Evolutionary conservation across 1,139 yeast species (phyloP), one percentile per base, ranked within the genome.

Genomic region (Eremothecium coryli): DNA sequence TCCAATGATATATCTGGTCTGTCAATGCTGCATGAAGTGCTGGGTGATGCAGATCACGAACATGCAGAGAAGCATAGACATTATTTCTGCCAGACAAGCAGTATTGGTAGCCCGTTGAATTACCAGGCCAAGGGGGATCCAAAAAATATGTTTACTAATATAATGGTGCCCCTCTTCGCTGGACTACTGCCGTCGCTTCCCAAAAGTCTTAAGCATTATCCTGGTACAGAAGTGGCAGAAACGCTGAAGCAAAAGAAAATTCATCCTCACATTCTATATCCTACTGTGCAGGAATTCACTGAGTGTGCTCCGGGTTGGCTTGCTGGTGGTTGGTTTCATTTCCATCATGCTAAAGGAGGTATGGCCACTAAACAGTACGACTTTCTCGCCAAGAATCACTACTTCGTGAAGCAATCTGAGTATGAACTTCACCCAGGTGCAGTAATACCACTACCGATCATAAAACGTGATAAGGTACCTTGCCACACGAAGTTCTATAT

Each of bases 311-410:
- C 65, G 11, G 77, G 78, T 1, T 63, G 59, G 44, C 50, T 53
- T 2, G 65, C 76, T 2, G 79, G 81, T 1, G 68, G 66, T 13
- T 77, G 81, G 45, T 59, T 76, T 13, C 77, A 73, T 51, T 73
- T 66, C 45, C 65, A 70, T 22, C 61, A 62, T 35, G 33, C 43
- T 1, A 45, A 45, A n/a, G 45, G 43, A 11, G 57, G 55, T 2
- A 35, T 37, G 8, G 36, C 46, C 29, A 46, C 38, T 4, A 50
- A 47, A 0, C 48, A 54, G 31, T 51, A 48, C 31, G 32, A 11
- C 5, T 16, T 18, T 4, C 22, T 27, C 9, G 11, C 12, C 12
- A 22, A 27, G 13, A 27, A 27, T 14, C 12, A 14, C 8, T 27
- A 11, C 14, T 17, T 27, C 30, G 22, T 16, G 14, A 27, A 27